Conservation (phyloP, 192 early-diverging fungal genomes). For the Coemansia sp. region DNA sequence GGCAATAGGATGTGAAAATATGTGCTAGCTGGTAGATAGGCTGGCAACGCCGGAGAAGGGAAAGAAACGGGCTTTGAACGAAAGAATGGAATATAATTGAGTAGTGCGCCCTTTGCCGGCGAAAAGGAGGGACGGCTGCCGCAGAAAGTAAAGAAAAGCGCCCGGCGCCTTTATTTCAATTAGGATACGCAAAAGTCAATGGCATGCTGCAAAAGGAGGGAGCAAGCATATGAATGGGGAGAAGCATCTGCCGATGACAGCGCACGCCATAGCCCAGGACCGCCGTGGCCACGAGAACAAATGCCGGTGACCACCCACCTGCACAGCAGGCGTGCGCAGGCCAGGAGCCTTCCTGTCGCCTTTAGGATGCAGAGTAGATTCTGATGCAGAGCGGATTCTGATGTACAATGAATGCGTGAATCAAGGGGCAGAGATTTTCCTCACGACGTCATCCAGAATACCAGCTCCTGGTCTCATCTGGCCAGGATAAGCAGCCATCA, state of each 20-base stretch:
- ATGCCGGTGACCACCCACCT: background rate
- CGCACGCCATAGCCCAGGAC: too few relatives aligned
- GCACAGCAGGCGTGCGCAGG: background rate
- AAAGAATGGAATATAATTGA: background rate
- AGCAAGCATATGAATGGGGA: background rate
- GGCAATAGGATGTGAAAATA: background rate
- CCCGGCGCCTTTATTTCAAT: constrained; percentile 4
- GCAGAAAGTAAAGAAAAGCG: background rate
- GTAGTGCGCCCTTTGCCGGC: background rate
- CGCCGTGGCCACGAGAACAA: background rate
- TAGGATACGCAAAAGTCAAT: constrained; percentile 10
- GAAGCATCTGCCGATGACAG: background rate
- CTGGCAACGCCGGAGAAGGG: background rate
- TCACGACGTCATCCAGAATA: background rate
- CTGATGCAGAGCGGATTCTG: background rate
- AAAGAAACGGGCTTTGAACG: constrained; percentile 4
- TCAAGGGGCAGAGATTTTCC: background rate
- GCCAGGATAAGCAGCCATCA: background rate
- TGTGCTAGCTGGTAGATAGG: background rate
- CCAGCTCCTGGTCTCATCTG: background rate
- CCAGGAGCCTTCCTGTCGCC: background rate
- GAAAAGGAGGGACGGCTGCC: background rate
- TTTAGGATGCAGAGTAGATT: background rate
- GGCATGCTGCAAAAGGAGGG: background rate
- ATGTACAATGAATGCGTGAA: background rate